Base-by-base conservation (phyloP, 2,329 filamentous ascomycete species). In the Elsinoe perseae region DNA sequence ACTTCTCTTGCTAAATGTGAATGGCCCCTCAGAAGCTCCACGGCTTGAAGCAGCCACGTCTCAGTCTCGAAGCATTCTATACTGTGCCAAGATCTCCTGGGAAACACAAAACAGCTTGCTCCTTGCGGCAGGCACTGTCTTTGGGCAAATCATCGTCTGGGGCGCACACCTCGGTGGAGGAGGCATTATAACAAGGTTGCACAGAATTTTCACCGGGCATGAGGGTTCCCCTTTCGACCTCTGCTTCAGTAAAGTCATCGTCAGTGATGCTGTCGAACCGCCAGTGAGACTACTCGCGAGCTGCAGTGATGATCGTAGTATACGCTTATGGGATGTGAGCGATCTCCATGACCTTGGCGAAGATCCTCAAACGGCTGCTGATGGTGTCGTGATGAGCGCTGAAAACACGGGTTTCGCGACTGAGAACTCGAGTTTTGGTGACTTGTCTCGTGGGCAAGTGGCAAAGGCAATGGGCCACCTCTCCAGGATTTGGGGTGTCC, bases 181-280 rank as follows among this genome's bases (percentile, higher is more conserved):
- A 12, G 50, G 57, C 32, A 66, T 66, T 25, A 60, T 61, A 21
- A 68, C 72, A 12, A 71, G 69, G 4, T 74, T 78, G 12, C 79
- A 82, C 62, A 76, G 79, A 61, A 75, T 78, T 42, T 83, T 84
- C 64, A 75, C 76, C 7, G 82, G 81, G 0, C 93, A 98, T 65
- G 90, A 96, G 65, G 93, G 93, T 0, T 96, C 92, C 0, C 86
- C 98, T 25, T 98, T 96, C 62, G 91, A 89, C 1, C 87, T 98
- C 2, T 79, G 83, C 28, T 86, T 97, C 32, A 95, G 89, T 0
- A 73, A 79, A 1, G 66, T 73, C 61, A 69, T 85, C 18, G 59
- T 60, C 5, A 61, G 71, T 20, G 60, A 68, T 1, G 68, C 72
- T 12, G 63, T 60, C 14, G 73, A 72, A 0, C 66, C 65, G 5